phyloP scores from a whole-genome alignment of 139 green algal species.

The Chlorella sorokiniana region DNA sequence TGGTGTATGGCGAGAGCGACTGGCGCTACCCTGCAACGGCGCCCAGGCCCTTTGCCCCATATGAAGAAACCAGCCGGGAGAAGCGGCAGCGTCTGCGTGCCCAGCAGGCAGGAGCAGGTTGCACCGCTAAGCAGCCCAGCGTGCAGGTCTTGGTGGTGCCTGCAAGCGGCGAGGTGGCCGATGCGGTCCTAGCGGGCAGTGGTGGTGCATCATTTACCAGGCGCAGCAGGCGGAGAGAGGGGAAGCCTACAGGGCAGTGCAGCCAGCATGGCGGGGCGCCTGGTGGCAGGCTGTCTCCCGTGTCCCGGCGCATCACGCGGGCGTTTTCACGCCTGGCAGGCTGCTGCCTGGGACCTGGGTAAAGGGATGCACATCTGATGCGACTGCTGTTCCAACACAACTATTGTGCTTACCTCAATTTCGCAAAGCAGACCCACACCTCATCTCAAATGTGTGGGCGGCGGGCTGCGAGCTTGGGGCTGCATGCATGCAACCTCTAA shows the following conservation, averaged over 20 bases:
- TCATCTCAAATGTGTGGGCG: too few species aligned
- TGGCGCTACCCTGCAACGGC: constrained; percentile 68
- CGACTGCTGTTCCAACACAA: too few species aligned
- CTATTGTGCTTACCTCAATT: neutral
- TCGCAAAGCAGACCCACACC: too few species aligned
- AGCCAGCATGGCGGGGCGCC: neutral
- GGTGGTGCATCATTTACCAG: neutral
- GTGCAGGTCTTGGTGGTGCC: constrained; percentile 1
- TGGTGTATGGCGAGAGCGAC: constrained; percentile 58
- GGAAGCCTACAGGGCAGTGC: neutral
- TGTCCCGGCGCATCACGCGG: neutral
- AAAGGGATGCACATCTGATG: too few species aligned
- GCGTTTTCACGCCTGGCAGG: neutral
- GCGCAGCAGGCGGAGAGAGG: neutral
- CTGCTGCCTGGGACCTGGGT: neutral
- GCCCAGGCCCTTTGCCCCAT: constrained; percentile 26
- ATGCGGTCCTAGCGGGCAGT: neutral
- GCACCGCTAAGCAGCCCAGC: neutral
- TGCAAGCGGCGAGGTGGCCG: neutral
- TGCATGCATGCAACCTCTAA: too few species aligned
- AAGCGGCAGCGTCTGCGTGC: neutral
- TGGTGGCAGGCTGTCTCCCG: constrained; percentile 1
- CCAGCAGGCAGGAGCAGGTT: neutral
- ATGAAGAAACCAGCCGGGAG: neutral
- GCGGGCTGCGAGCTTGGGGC: too few species aligned